These are phyloP conservation scores for Phytophthora ramorum DNA, from an alignment of 352 stramenopile genomes.

Conservation along the genomic window DNA sequence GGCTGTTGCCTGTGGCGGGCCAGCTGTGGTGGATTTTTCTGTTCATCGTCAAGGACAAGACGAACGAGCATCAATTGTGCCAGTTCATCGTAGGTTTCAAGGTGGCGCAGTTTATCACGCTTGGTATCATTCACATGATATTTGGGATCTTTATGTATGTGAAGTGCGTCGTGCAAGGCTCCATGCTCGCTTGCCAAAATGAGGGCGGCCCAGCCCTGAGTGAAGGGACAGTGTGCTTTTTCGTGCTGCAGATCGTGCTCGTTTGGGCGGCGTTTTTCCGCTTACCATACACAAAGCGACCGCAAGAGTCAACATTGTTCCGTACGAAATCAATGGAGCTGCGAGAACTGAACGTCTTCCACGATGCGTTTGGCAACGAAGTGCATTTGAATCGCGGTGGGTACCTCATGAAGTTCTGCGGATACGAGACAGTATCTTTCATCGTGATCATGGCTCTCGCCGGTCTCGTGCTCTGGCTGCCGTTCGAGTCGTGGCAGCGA, in stretches of 20 bases:
- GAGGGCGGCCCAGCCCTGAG: conserved; percentile 66
- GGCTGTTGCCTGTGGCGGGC: conserved; percentile 83
- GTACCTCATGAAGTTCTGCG: conserved; percentile 88
- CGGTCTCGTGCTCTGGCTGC: conserved; percentile 65
- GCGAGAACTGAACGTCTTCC: conserved; percentile 56
- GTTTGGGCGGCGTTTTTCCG: conserved; percentile 89
- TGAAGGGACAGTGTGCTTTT: conserved; percentile 81
- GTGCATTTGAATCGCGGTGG: conserved; percentile 81
- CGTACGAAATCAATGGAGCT: conserved; percentile 58
- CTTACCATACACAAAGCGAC: conserved; percentile 80
- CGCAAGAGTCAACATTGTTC: conserved; percentile 59
- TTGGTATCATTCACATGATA: conserved; percentile 77
- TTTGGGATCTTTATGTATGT: conserved; percentile 76
- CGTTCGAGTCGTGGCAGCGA: conserved; percentile 80
- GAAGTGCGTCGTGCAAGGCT: conserved; percentile 70
- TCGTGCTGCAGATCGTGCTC: conserved; percentile 83
- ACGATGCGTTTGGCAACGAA: conserved; percentile 84
- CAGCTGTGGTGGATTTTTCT: conserved; percentile 92
- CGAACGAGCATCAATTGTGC: conserved; percentile 92
- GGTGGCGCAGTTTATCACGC: conserved; percentile 89
- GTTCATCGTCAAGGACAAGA: conserved; percentile 92
- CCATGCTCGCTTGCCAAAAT: conserved; percentile 65
- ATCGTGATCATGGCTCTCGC: conserved; percentile 72
- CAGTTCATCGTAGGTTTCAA: conserved; percentile 94
- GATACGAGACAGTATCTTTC: conserved; percentile 88